Evolutionary conservation across 805 yeast species (phyloP).

Genomic region (Pichia pseudocactophila): DNA sequence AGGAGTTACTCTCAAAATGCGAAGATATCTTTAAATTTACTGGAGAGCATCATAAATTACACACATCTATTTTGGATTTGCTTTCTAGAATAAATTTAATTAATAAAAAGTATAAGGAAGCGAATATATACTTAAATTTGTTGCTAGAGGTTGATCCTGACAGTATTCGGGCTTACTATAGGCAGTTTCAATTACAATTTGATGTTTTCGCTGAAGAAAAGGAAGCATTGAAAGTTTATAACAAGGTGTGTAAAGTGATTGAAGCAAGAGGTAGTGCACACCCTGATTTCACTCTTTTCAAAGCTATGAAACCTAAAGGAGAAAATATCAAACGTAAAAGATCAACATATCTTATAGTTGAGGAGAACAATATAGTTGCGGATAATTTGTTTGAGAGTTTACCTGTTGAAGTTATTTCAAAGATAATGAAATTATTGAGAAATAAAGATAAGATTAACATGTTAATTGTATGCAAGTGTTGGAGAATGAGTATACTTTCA

Average conservation of each 20-base stretch:
- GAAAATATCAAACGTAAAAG: not conserved
- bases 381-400: constrained; percentile 7
- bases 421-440: constrained; percentile 6
- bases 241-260: not conserved
- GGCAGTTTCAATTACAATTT: not conserved
- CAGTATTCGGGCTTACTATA: constrained; percentile 5
- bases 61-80: constrained; percentile 1
- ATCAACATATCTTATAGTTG: not conserved
- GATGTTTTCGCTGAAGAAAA: constrained; percentile 8
- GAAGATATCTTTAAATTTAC: not conserved
- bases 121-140: constrained; percentile 1
- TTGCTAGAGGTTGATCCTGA: constrained; percentile 4
- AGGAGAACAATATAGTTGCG: constrained; percentile 1
- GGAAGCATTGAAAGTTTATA: constrained; percentile 5
- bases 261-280: not conserved
- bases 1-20: not conserved
- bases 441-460: constrained; percentile 4
- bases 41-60: not conserved
- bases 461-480: constrained; percentile 9
- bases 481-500: constrained; percentile 10
- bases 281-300: not conserved
- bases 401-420: constrained; percentile 8
- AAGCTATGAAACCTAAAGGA: constrained; percentile 1
- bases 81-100: constrained; percentile 4
- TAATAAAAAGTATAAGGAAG: not conserved